phyloP scores from a whole-genome alignment of 2,329 filamentous ascomycete genomes.

The Colletotrichum sp. region DNA sequence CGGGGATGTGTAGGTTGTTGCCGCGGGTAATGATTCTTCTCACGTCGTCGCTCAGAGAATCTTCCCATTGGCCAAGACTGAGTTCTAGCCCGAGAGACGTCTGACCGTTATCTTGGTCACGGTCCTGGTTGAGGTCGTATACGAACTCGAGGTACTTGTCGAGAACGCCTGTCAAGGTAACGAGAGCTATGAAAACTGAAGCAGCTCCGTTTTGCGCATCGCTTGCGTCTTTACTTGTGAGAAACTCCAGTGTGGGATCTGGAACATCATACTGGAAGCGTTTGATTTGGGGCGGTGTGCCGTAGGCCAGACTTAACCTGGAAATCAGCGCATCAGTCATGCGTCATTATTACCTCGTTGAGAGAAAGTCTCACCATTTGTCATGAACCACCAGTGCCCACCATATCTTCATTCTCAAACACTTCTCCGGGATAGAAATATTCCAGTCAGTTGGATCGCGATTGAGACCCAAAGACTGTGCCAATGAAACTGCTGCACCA shows the following conservation, averaged over 20 bases:
- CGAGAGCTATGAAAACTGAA: constrained; percentile 17
- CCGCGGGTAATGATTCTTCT: constrained; percentile 48
- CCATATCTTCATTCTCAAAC: constrained; percentile 59
- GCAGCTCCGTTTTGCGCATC: background rate
- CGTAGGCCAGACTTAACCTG: constrained; percentile 57
- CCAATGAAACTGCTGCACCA: constrained; percentile 55
- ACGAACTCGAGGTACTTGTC: constrained; percentile 24
- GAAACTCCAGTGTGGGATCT: constrained; percentile 38
- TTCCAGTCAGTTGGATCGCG: constrained; percentile 57
- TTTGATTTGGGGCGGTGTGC: constrained; percentile 55
- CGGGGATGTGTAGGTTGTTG: constrained; percentile 42
- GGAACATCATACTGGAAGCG: constrained; percentile 54
- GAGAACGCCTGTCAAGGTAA: constrained; percentile 9
- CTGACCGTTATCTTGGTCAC: constrained; percentile 1
- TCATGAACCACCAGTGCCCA: constrained; percentile 61
- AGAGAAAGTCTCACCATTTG: constrained; percentile 46
- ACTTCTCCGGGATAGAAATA: constrained; percentile 54
- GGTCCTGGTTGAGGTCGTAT: constrained; percentile 18
- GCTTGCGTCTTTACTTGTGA: constrained; percentile 19
- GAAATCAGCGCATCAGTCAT: background rate
- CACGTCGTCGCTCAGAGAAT: constrained; percentile 40
- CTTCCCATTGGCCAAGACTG: constrained; percentile 47
- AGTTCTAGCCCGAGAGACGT: constrained; percentile 38
- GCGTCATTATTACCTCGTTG: background rate
- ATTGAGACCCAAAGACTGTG: constrained; percentile 60